These are phyloP conservation scores for Solanum lignicaule DNA, from an alignment of 257 asterid genomes.

Conservation along the genomic window DNA sequence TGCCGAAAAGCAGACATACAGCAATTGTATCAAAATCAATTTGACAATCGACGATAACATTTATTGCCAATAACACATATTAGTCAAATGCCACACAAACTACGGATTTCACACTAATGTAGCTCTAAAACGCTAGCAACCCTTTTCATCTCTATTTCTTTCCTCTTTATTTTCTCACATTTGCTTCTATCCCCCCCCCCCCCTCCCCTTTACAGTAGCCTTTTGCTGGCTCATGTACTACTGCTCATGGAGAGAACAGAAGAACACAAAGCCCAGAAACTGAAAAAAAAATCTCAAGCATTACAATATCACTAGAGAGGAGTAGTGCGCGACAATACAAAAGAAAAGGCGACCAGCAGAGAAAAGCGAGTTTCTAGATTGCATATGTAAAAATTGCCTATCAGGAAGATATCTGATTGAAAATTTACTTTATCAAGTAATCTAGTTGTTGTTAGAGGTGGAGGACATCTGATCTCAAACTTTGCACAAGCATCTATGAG, in stretches of 20 bases:
- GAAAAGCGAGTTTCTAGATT: neutral
- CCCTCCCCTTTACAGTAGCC: neutral
- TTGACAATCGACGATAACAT: neutral
- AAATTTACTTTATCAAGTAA: constrained; percentile 67
- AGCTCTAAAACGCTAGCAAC: neutral
- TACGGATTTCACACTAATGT: neutral
- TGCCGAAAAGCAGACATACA: neutral
- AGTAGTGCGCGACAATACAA: neutral
- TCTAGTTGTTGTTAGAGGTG: constrained; percentile 85
- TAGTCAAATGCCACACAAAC: neutral
- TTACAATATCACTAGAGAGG: neutral
- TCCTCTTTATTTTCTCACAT: neutral
- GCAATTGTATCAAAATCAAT: neutral
- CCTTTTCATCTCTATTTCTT: neutral
- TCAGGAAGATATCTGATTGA: neutral
- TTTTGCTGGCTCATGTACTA: neutral
- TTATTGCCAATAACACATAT: neutral
- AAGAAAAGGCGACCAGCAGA: neutral
- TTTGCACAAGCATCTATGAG: constrained; percentile 61
- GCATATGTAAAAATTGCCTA: neutral
- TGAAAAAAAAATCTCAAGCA: neutral
- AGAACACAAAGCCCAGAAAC: neutral
- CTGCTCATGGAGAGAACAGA: neutral
- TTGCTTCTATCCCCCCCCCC: neutral
- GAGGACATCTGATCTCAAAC: constrained; percentile 77